These are phyloP conservation scores for Pseudogymnoascus sp. DNA, from an alignment of 2,329 filamentous ascomycete genomes.

Conservation along the genomic window DNA sequence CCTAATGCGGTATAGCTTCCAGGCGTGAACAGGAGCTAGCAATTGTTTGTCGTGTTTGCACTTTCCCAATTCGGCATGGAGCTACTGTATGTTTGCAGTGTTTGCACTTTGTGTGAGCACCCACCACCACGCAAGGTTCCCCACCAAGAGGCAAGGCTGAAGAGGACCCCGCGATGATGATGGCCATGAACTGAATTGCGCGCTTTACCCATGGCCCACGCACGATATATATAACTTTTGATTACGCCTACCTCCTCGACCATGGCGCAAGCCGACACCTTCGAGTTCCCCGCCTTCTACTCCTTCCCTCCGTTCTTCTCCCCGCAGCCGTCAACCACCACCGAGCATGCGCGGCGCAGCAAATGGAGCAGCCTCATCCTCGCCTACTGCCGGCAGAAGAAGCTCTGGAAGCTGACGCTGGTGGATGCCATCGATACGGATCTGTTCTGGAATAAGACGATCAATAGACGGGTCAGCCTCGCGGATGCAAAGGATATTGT, in stretches of 20 bases:
- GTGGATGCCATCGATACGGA: constrained; percentile 49
- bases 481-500: constrained; percentile 52
- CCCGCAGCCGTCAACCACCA: constrained; percentile 66
- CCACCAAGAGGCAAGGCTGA: neutral
- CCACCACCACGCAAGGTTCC: neutral
- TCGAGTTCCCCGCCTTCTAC: constrained; percentile 58
- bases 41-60: constrained; percentile 5
- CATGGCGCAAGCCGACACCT: constrained; percentile 24
- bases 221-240: neutral
- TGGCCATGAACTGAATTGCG: neutral
- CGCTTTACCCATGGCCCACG: neutral
- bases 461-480: constrained; percentile 44
- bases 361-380: constrained; percentile 87
- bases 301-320: constrained; percentile 82
- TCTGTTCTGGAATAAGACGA: constrained; percentile 51
- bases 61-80: neutral
- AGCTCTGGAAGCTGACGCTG: constrained; percentile 64
- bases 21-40: neutral
- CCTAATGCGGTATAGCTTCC: neutral
- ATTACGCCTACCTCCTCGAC: neutral
- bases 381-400: constrained; percentile 72
- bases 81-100: neutral
- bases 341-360: constrained; percentile 65
- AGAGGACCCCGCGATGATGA: neutral
- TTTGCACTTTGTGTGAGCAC: neutral